Evolutionary conservation across 2,329 filamentous ascomycete species (phyloP), one percentile per base, ranked within the genome.

Genomic region (Botrytis pseudocinerea): DNA sequence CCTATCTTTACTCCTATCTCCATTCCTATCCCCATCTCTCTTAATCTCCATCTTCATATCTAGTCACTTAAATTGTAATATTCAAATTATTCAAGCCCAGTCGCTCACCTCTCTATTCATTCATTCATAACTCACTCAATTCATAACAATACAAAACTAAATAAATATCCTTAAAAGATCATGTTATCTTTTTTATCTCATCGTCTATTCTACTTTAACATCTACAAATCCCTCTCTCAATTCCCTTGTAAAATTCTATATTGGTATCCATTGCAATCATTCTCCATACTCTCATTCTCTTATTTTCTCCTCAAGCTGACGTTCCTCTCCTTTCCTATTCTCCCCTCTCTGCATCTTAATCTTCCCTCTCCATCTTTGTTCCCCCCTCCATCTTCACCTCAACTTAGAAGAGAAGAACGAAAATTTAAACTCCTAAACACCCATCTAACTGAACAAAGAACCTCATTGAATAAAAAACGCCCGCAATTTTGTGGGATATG

Each of bases 361-460:
- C 46, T 28, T 28, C 2, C 25, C 14, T 25, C 6, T 10, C 25
- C 25, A 38, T 38, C 48, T 16, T 32, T 32, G 4, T 32, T 32
- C 4, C 32, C 4, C 32, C 25, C 14, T 51, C 12, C 25, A 14
- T n/a, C 14, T 28, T 54, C 51, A 54, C 51, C 51, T 54, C n/a
- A 28, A 16, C 51, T 54, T 8, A n/a, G 51, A 54, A n/a, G 12
- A 54, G 12, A 28, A 54, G 25, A 54, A 54, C n/a, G 51, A 54
- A 54, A n/a, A 61, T 38, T 61, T 22, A n/a, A 61, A 61, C 59
- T 61, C 35, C 59, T 61, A n/a, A 25, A 61, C 35, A 40, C 59
- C 59, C 35, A 40, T 38, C 22, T 25, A 61, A n/a, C 20, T 22
- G 22, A 60, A 38, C 18, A 40, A 61, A 61, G 22, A 57, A 16